Percentiles rank a stretch among this genome's conserved stretches.
phyloP scores from a whole-genome alignment of 2,329 filamentous ascomycete genomes.

The Nemania diffusa region DNA sequence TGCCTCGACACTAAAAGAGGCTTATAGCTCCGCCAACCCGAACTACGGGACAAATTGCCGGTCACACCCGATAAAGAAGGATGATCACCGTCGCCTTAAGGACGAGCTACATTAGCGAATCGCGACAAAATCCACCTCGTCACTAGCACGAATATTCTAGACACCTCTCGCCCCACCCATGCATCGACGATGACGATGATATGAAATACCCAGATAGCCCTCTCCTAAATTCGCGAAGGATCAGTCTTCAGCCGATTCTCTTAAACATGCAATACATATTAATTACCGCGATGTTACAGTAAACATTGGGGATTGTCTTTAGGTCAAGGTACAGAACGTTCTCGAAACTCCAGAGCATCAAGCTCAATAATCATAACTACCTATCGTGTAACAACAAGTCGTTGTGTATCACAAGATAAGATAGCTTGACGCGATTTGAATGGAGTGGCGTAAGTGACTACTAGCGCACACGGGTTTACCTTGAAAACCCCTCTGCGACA shows the following conservation, averaged over 20 bases:
- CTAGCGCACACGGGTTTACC: neutral
- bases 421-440: neutral
- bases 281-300: too few species aligned
- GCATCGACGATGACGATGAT: neutral
- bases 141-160: neutral
- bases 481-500: neutral
- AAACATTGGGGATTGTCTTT: too few species aligned
- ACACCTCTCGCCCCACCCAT: neutral
- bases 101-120: neutral
- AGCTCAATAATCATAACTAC: neutral
- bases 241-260: neutral
- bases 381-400: neutral
- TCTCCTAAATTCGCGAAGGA: neutral
- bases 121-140: neutral
- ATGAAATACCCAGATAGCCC: neutral
- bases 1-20: neutral
- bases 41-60: neutral
- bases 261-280: neutral
- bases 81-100: neutral
- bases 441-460: too few species aligned
- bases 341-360: too few species aligned
- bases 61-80: neutral
- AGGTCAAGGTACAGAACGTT: too few species aligned
- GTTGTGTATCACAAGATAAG: neutral
- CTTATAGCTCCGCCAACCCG: neutral